A percentile compares a stretch with the other conserved stretches of the same genome.
Conservation (phyloP, 495 filamentous ascomycete species). For the Cercophora scortea region DNA sequence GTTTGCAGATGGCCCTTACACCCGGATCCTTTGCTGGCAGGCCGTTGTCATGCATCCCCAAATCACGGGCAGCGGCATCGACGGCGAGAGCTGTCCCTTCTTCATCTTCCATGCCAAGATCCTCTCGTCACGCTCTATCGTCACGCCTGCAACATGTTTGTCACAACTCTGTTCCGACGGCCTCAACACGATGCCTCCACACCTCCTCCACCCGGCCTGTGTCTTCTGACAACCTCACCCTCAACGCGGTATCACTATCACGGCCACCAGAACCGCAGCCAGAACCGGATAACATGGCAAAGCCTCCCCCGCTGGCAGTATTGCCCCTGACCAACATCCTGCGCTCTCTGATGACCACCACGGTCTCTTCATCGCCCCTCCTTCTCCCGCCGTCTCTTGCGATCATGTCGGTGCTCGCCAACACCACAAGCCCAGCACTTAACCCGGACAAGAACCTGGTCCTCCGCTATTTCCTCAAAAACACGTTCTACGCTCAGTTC, state of each 20-base stretch:
- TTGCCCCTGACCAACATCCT: constrained; percentile 68
- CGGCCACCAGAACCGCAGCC: constrained; percentile 8
- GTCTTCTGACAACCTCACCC: constrained; percentile 21
- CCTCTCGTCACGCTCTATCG: neutral
- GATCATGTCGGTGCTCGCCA: constrained; percentile 60
- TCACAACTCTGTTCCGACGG: neutral
- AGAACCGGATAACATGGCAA: constrained; percentile 18
- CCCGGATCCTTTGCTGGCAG: neutral
- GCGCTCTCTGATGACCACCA: constrained; percentile 70
- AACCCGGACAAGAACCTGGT: constrained; percentile 51
- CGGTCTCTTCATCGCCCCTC: constrained; percentile 67
- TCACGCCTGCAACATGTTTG: neutral
- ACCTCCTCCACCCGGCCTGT: constrained; percentile 31
- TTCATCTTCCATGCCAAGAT: neutral
- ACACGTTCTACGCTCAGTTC: constrained; percentile 80
- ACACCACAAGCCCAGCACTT: constrained; percentile 53
- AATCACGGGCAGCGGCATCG: neutral
- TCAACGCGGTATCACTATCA: constrained; percentile 11
- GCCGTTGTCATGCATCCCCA: neutral
- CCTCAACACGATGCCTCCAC: constrained; percentile 26
- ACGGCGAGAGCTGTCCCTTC: neutral
- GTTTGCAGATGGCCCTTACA: neutral
- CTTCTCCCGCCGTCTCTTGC: constrained; percentile 65
- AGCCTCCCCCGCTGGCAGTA: constrained; percentile 52
- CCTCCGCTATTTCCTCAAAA: constrained; percentile 53